Base-by-base conservation (phyloP, 208 protist species). In the Strigomonas oncopelti region DNA sequence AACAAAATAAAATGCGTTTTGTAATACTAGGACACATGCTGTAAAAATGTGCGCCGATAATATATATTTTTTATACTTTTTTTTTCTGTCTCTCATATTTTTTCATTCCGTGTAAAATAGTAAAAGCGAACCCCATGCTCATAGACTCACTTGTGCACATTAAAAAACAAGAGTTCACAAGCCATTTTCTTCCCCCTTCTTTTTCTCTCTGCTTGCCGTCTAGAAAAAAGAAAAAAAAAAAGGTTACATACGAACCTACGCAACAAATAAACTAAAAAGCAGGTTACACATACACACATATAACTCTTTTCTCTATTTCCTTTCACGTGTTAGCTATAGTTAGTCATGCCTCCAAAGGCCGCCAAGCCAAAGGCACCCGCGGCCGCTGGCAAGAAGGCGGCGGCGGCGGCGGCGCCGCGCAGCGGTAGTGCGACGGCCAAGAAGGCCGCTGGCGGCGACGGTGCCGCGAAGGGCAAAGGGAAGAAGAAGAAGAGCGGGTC, bases 281-380 rank as follows among this genome's bases (percentile, higher is more conserved):
- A 45, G 14, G 9, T 18, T 55, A 8, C 14, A 28, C 28, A 55
- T 14, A 24, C 22, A 55, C 22, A 55, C 13, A 29, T 24, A 55
- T 5, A 55, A 55, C 3, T 16, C 18, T 52, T 52, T 22, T 52
- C 4, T 22, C 16, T 52, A 22, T 52, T 16, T 52, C 18, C n/a
- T 52, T 52, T 20, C 54, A 31, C 18, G 7, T 34, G 31, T 11
- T 31, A 45, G 38, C 9, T 45, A 45, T 32, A 62, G 24, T 54
- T 51, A 55, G 31, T 1, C 7, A 85, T 85, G 80, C 80, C 76
- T 13, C 73, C 80, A 16, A 85, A 82, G 45, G 65, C 67, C 0
- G 38, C 53, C 8, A 81, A 77, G 51, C 14, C 64, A 28, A 59
- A 69, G 14, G 51, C 57, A 1, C 29, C 57, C 1, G 22, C 34